Conservation (phyloP, 2,329 filamentous ascomycete genomes). For the Talaromyces islandicus region DNA sequence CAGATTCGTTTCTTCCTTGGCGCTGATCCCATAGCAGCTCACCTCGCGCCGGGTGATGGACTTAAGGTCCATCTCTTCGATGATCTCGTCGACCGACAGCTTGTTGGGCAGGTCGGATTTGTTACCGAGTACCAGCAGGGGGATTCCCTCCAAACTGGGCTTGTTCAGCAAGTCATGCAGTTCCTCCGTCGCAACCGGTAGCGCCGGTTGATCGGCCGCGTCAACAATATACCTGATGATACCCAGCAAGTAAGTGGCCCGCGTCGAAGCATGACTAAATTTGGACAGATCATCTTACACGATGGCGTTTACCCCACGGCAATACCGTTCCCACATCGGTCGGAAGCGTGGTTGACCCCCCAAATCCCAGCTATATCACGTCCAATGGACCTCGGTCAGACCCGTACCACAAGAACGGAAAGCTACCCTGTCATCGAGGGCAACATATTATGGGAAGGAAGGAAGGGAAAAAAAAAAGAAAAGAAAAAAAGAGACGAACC, state of each 20-base stretch:
- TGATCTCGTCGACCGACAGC: conserved; percentile 87
- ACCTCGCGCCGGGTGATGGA: conserved; percentile 87
- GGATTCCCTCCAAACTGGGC: conserved; percentile 78
- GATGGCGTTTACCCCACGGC: conserved; percentile 93
- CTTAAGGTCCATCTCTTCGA: conserved; percentile 86
- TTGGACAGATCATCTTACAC: conserved; percentile 51
- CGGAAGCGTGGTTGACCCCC: conserved; percentile 95
- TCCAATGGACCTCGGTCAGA: not conserved
- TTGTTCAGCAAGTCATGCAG: conserved; percentile 84
- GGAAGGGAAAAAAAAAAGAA: not conserved
- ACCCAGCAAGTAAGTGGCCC: not conserved
- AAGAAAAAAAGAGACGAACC: conserved; percentile 45
- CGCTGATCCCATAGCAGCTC: conserved; percentile 97
- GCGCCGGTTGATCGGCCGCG: conserved; percentile 74
- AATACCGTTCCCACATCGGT: conserved; percentile 99
- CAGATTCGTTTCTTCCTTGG: conserved; percentile 97
- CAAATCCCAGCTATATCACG: conserved; percentile 70
- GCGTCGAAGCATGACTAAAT: not conserved
- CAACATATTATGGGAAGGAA: too few relatives aligned
- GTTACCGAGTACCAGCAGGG: conserved; percentile 89
- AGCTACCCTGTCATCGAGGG: conserved; percentile 18
- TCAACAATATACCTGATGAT: conserved; percentile 81
- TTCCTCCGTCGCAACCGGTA: conserved; percentile 84
- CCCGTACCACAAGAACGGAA: not conserved
- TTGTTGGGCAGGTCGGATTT: conserved; percentile 94